Percentiles rank a stretch among this genome's conserved stretches.
Conservation (phyloP, 306 rosid genomes). For the Mucuna pruriens region DNA sequence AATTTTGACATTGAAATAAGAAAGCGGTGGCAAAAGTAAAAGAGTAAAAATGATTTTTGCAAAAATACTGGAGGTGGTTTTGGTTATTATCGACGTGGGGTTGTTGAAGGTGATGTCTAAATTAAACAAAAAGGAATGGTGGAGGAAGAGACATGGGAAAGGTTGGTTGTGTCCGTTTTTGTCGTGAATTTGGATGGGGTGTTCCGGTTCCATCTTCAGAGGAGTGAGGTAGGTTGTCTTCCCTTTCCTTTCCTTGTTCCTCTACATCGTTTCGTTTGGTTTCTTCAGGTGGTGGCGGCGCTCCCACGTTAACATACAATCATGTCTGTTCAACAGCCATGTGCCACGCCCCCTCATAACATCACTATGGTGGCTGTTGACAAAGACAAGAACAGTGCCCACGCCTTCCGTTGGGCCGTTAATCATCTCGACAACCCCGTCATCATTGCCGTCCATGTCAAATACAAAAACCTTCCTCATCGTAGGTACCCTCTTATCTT, state of each 20-base stretch:
- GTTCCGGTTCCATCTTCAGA: neutral
- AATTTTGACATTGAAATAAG: too few species aligned
- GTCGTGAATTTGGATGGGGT: neutral
- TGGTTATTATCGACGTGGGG: neutral
- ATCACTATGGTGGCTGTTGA: constrained; percentile 81
- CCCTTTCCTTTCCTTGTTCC: neutral
- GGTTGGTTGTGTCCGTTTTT: neutral
- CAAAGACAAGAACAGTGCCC: constrained; percentile 75
- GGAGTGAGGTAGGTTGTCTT: neutral
- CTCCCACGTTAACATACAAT: neutral
- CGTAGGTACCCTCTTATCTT: constrained; percentile 79
- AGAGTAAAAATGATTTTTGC: too few species aligned
- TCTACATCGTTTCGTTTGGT: neutral
- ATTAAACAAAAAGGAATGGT: constrained; percentile 7
- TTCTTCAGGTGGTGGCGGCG: neutral
- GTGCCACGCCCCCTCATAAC: constrained; percentile 41
- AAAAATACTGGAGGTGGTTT: neutral
- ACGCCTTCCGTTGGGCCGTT: constrained; percentile 85
- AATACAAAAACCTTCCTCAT: constrained; percentile 51
- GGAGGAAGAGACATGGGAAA: neutral
- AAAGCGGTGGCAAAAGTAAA: too few species aligned
- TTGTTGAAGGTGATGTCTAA: neutral
- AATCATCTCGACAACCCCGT: constrained; percentile 65
- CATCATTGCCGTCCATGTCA: constrained; percentile 70
- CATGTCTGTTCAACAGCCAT: constrained; percentile 46